Base-by-base conservation (phyloP, 352 stramenopile species). In the Hyaloperonospora arabidopsidis region DNA sequence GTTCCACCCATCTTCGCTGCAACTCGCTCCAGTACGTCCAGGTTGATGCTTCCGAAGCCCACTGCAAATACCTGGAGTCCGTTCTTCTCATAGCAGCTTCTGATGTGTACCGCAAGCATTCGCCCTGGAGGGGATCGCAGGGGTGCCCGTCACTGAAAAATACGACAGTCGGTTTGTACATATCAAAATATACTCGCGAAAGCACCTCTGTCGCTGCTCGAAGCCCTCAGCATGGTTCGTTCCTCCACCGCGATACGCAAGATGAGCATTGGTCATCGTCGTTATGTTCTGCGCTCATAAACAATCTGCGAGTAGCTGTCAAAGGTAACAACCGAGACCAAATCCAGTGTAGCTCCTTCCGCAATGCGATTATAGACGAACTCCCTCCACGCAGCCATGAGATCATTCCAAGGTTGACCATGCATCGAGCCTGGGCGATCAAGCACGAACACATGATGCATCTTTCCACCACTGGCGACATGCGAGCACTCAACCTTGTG, bases 111-210 rank as follows among this genome's bases (percentile, higher is more conserved):
- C 1, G 74, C 79, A n/a, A 90, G 29, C 22, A 54, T 34, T 85
- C 75, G 3, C 79, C 79, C 21, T 72, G 56, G 12, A 51, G 3
- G 0, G 63, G 54, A 44, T 88, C 74, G 10, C 29, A 48, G 2
- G 82, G 82, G 5, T 86, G 70, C 0, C 79, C 83, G 41, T 93
- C 79, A 12, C 79, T 87, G 52, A 93, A 91, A 44, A 93, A 90
- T 14, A 93, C 63, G 1, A 93, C 17, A 2, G 79, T 70, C 7
- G 83, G 80, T 54, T 82, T 77, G 65, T 85, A 88, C 12, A 34
- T 47, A 14, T 77, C 68, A 44, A 84, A 82, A 17, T 73, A 65
- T 21, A 75, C 67, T 47, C 83, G 72, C 6, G 83, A 93, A 11
- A 93, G 52, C 23, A 93, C 69, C 23, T 89, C 79, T 18, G 70